Evolutionary conservation across 176 grass and related monocot genomes (phyloP).

Genomic region (Aegilops umbellulata): DNA sequence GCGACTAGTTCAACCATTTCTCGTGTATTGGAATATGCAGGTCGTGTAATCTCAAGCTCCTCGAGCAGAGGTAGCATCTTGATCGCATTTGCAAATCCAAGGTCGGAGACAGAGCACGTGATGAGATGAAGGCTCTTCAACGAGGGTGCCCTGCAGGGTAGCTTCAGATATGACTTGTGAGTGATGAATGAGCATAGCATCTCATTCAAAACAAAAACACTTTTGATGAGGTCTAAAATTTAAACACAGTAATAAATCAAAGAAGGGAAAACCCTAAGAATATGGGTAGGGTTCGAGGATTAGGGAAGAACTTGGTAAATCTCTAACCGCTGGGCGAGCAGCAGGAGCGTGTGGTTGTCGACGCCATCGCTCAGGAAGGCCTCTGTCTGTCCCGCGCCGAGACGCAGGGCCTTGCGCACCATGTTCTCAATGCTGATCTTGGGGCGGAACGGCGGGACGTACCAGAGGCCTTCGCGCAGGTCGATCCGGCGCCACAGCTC

Average conservation of each 20-base stretch:
- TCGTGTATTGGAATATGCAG: neutral
- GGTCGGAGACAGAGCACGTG: neutral
- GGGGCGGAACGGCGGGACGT: neutral
- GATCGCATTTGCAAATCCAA: neutral
- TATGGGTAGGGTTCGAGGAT: neutral
- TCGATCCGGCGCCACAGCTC: conserved; percentile 17
- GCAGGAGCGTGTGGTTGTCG: neutral
- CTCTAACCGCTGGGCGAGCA: neutral
- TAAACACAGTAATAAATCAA: neutral
- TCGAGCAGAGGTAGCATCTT: neutral
- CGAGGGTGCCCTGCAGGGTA: neutral
- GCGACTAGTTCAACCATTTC: neutral
- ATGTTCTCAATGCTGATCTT: neutral
- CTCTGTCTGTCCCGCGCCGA: neutral
- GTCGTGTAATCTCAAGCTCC: neutral
- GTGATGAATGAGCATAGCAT: neutral
- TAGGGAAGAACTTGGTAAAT: neutral
- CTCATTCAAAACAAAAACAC: too few species aligned
- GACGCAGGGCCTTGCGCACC: neutral
- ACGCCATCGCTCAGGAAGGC: neutral
- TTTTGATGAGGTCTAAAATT: neutral
- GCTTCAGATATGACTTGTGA: neutral
- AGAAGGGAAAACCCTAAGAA: neutral
- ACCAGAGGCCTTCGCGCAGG: neutral
- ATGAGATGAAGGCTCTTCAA: neutral